Evolutionary conservation across 2,329 filamentous ascomycete species (phyloP).

Genomic region (Clarireedia homoeocarpa): DNA sequence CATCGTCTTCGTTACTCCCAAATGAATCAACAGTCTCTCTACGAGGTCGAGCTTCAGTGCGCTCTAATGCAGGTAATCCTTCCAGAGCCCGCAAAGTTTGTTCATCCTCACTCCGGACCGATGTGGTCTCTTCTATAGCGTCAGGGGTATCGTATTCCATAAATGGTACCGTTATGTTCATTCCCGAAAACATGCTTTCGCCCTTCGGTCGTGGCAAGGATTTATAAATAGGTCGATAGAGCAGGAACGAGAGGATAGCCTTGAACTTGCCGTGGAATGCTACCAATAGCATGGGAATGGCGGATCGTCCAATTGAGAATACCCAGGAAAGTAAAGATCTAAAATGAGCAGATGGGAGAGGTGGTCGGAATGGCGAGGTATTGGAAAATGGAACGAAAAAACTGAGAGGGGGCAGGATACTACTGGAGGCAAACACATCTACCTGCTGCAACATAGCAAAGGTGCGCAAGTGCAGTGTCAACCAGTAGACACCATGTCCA

Average conservation of each 20-base stretch:
- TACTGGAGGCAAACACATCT: neutral
- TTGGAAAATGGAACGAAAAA: slow-evolving; percentile 21
- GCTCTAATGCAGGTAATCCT: slow-evolving; percentile 20
- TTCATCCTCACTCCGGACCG: slow-evolving; percentile 17
- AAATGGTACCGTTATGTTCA: slow-evolving; percentile 12
- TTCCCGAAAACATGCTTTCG: slow-evolving; percentile 22
- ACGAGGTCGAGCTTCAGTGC: slow-evolving; percentile 10
- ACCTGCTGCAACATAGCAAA: neutral
- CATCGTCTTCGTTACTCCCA: slow-evolving; percentile 25
- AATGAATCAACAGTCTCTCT: slow-evolving; percentile 19
- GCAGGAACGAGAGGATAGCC: slow-evolving; percentile 15
- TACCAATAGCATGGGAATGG: slow-evolving; percentile 23
- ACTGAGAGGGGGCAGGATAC: neutral
- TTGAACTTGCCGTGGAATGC: slow-evolving; percentile 21
- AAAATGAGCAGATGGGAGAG: slow-evolving; percentile 9
- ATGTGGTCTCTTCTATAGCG: slow-evolving; percentile 9
- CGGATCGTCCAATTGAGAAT: slow-evolving; percentile 12
- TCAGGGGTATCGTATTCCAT: slow-evolving; percentile 22
- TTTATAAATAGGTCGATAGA: slow-evolving; percentile 27
- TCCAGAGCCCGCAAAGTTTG: slow-evolving; percentile 27
- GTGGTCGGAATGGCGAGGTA: slow-evolving; percentile 26
- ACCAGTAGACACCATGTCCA: neutral
- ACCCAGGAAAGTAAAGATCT: slow-evolving; percentile 15
- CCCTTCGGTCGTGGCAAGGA: slow-evolving; percentile 25
- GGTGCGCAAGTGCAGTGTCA: neutral